Conservation (phyloP, 768 basidiomycete species). For the Nidula microcarpa region DNA sequence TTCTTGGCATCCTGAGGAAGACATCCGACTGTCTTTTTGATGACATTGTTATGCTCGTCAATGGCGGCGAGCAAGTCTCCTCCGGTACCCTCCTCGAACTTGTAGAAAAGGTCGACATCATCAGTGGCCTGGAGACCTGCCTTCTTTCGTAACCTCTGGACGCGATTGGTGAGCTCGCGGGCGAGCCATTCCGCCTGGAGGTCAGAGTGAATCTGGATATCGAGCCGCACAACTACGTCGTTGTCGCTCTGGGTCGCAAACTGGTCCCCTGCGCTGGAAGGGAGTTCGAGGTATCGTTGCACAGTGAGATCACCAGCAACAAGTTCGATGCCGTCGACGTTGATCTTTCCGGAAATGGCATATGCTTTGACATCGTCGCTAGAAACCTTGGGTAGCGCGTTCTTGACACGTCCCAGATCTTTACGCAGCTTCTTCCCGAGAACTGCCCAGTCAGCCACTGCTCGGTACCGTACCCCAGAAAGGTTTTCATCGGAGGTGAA, state of each 20-base stretch:
- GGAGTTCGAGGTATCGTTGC: constrained; percentile 86
- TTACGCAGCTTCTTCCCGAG: constrained; percentile 93
- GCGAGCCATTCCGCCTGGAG: constrained; percentile 86
- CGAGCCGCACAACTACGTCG: constrained; percentile 92
- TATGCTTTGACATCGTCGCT: constrained; percentile 84
- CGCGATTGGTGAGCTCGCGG: constrained; percentile 86
- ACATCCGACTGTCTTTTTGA: constrained; percentile 72
- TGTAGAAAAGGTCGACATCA: constrained; percentile 85
- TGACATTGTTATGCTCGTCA: constrained; percentile 59
- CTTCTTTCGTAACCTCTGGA: constrained; percentile 94
- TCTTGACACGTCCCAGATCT: constrained; percentile 86
- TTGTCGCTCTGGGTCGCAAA: constrained; percentile 87
- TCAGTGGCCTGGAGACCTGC: constrained; percentile 94
- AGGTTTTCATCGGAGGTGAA: constrained; percentile 86
- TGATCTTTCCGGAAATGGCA: constrained; percentile 68
- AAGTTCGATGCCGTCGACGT: constrained; percentile 87
- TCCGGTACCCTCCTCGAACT: constrained; percentile 67
- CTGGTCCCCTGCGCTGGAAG: constrained; percentile 52
- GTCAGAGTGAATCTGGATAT: constrained; percentile 84
- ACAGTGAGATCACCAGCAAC: constrained; percentile 89
- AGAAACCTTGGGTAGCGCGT: constrained; percentile 73
- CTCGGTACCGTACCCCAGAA: constrained; percentile 88
- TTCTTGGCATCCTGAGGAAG: constrained; percentile 60
- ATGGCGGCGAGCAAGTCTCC: constrained; percentile 65
- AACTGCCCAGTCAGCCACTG: constrained; percentile 92